These are phyloP conservation scores for Alternaria ethzedia DNA, from an alignment of 2,329 filamentous ascomycete species.

Conservation along the genomic window DNA sequence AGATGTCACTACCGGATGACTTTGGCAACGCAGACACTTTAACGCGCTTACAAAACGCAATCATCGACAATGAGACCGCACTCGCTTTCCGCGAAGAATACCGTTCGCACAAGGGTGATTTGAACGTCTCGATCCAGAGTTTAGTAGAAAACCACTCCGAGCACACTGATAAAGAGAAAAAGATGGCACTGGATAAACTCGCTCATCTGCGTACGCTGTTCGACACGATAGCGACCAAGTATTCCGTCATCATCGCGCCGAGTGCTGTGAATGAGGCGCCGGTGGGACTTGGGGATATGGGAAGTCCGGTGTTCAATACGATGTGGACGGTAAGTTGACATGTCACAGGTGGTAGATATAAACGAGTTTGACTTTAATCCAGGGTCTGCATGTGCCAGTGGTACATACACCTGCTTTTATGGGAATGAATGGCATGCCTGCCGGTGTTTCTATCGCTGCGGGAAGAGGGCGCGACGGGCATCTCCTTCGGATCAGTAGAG, in stretches of 20 bases:
- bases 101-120: background rate
- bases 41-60: background rate
- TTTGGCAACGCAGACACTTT: background rate
- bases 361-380: background rate
- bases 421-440: background rate
- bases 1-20: background rate
- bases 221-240: background rate
- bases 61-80: background rate
- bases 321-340: background rate
- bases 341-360: background rate
- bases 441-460: background rate
- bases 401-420: background rate
- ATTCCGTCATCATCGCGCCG: background rate
- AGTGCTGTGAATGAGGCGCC: background rate
- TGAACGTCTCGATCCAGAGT: background rate
- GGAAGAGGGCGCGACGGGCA: background rate
- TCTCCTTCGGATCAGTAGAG: background rate
- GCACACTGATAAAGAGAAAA: background rate
- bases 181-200: accelerated
- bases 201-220: background rate
- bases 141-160: background rate
- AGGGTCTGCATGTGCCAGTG: background rate
- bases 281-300: background rate
- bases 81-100: background rate
- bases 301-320: background rate